Conservation (phyloP, 1,284 basidiomycete species). For the Neolentinus lepideus region DNA sequence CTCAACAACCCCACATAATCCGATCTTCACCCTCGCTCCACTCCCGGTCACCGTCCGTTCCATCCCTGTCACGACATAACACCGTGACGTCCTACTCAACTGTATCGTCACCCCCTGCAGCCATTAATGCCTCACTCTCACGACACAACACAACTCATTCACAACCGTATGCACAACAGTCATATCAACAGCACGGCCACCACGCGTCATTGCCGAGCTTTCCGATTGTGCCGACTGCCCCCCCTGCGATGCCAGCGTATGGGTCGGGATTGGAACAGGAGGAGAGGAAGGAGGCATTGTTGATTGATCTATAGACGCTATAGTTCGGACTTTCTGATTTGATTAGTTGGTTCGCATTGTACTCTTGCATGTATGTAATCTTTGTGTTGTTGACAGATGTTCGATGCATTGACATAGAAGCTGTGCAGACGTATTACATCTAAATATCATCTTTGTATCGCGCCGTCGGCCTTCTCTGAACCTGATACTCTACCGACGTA, state of each 20-base stretch:
- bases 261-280: slow-evolving; percentile 43
- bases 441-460: too few relatives aligned
- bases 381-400: too few relatives aligned
- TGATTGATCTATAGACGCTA: slow-evolving; percentile 80
- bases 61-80: slow-evolving; percentile 8
- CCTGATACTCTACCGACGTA: slow-evolving; percentile 30
- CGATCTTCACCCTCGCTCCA: slow-evolving; percentile 5
- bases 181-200: slow-evolving; percentile 25
- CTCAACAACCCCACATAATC: slow-evolving; percentile 11
- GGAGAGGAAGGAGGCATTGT: slow-evolving; percentile 75
- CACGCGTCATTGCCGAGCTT: slow-evolving; percentile 45
- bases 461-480: too few relatives aligned
- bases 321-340: too few relatives aligned
- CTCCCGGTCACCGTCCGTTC: neutral
- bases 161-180: slow-evolving; percentile 23
- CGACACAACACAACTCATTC: slow-evolving; percentile 28
- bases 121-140: slow-evolving; percentile 2
- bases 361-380: neutral
- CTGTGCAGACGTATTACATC: too few relatives aligned
- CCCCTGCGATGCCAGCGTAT: slow-evolving; percentile 48
- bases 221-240: slow-evolving; percentile 60
- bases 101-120: slow-evolving; percentile 10
- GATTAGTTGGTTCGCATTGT: neutral
- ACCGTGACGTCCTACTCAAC: slow-evolving; percentile 8
- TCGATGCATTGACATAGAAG: too few relatives aligned